phyloP scores from a whole-genome alignment of 176 grass and related monocot species.

The Calamus simplicifolius region DNA sequence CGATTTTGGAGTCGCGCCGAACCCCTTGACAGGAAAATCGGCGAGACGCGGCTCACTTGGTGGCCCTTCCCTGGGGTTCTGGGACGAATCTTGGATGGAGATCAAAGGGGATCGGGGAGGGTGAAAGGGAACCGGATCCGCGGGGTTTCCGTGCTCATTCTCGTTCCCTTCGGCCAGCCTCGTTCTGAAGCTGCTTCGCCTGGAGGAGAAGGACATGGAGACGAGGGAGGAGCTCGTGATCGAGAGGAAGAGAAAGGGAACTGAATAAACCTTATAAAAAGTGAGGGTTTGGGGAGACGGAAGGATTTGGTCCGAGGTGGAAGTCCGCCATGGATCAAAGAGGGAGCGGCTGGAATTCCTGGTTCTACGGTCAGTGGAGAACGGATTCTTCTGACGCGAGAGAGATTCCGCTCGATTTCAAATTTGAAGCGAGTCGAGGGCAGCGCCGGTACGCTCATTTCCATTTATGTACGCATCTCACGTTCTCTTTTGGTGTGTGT shows the following conservation, averaged over 20 bases:
- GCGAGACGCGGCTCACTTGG: background rate
- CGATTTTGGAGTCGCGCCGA: conserved; percentile 25
- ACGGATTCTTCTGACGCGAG: background rate
- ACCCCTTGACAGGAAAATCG: background rate
- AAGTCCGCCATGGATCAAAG: too few relatives aligned
- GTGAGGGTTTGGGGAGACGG: background rate
- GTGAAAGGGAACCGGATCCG: conserved; percentile 11
- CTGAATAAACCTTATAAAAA: background rate
- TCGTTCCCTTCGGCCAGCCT: conserved; percentile 37
- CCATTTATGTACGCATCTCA: too few relatives aligned
- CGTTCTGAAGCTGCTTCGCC: too few relatives aligned
- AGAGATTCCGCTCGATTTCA: conserved; percentile 28
- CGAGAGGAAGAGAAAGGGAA: background rate
- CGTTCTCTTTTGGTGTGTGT: too few relatives aligned
- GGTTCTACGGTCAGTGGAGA: too few relatives aligned
- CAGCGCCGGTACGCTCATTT: too few relatives aligned
- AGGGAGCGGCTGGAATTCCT: too few relatives aligned
- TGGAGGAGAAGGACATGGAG: too few relatives aligned
- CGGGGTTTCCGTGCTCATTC: conserved; percentile 36
- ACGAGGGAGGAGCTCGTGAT: too few relatives aligned
- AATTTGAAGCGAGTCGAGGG: conserved; percentile 8
- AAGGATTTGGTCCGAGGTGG: too few relatives aligned
- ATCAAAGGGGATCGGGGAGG: conserved; percentile 63
- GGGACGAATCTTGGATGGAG: conserved; percentile 51
- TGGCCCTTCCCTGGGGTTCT: conserved; percentile 20